Evolutionary conservation across 805 yeast species (phyloP), one percentile per base, ranked within the genome.

Genomic region (Pichia exigua): DNA sequence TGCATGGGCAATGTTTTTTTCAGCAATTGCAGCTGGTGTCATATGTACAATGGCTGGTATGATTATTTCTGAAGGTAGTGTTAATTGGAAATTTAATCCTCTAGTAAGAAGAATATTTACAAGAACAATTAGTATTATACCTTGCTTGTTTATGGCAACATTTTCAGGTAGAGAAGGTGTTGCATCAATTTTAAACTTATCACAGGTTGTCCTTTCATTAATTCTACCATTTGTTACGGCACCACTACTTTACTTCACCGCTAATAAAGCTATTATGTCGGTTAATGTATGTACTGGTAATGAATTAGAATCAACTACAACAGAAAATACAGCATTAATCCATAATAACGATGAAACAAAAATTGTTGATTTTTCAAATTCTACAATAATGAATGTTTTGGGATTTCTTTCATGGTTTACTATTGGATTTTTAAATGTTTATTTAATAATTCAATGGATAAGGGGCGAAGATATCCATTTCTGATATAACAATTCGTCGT

Each of bases 31-130:
- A 45, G 96, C 97, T 0, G 96, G 97, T 46, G 81, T 91, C 43
- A 91, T 90, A 2, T 90, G 97, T 65, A 91, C 97, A 0, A 85
- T 91, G 70, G 88, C 95, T 0, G 97, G 97, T 11, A 95, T 91
- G 67, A 82, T 91, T 59, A 96, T 91, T 2, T 79, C 89, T 58
- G 97, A 91, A 65, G 97, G 97, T 0, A 92, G 87, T 61, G 71
- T 91, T 41, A 77, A 82, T 49, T 90, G 97, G 96, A 80, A 77
- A 2, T 57, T 87, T 42, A 76, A 74, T 54, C 97, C 97, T 4
- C 84, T 95, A 87, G 61, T 83, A 47, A 76, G 97, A 63, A 74
- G 97, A 57, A 63, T 91, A 11, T 73, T 82, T 12, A 91, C 97
- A 0, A 76, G 97, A 62, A 68, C 78, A 8, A 83, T 91, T 43